phyloP scores from a whole-genome alignment of 495 filamentous ascomycete genomes.

The Aspergillus asperescens region DNA sequence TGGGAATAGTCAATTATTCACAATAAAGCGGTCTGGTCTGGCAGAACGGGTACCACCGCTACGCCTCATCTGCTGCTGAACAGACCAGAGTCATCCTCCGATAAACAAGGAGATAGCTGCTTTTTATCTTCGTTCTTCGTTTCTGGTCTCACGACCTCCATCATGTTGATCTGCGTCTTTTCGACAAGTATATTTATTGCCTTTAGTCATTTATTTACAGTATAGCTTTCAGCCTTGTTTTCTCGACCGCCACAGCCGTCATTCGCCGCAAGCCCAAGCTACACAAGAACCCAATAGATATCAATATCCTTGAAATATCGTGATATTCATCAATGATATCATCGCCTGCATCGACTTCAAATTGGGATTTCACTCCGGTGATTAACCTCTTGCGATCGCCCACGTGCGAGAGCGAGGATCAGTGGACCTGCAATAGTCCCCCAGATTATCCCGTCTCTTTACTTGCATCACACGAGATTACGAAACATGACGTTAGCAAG shows the following conservation, averaged over 20 bases:
- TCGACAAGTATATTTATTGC: neutral
- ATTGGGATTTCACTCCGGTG: conserved; percentile 48
- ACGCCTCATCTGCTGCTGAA: neutral
- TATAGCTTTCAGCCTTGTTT: neutral
- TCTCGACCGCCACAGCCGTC: conserved; percentile 3
- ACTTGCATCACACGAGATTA: neutral
- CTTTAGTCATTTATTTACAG: conserved; percentile 1
- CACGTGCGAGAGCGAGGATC: conserved; percentile 20
- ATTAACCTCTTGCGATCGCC: conserved; percentile 44
- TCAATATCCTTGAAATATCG: neutral
- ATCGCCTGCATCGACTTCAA: conserved; percentile 24
- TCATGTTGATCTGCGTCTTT: conserved; percentile 19
- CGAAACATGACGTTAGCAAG: conserved; percentile 7
- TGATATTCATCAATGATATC: conserved; percentile 22
- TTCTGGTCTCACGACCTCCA: conserved; percentile 14
- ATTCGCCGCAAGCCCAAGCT: neutral
- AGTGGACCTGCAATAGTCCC: conserved; percentile 9
- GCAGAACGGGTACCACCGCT: neutral
- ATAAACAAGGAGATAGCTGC: neutral
- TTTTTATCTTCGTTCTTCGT: neutral
- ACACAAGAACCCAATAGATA: neutral
- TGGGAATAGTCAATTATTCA: neutral
- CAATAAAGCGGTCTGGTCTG: neutral
- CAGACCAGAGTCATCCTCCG: conserved; percentile 1
- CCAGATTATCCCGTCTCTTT: conserved; percentile 1